Conservation (phyloP, 2,329 filamentous ascomycete genomes). For the Cercospora zeina region DNA sequence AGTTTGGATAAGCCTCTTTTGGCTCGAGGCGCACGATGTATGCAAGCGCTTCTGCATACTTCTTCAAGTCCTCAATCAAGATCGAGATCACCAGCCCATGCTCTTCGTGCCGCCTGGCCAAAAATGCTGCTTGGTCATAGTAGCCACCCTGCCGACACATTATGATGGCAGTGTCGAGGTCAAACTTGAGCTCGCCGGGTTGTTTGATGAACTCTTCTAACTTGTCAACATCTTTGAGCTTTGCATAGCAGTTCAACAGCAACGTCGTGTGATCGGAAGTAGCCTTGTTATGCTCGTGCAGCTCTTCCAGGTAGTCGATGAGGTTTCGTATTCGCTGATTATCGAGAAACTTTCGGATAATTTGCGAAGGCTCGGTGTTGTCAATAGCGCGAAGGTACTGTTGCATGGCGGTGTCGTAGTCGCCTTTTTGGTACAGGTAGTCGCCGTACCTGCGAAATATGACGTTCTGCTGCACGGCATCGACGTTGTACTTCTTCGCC, state of each 20-base stretch:
- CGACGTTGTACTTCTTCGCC: conserved; percentile 83
- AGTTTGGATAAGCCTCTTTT: conserved; percentile 76
- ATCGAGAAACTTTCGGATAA: conserved; percentile 95
- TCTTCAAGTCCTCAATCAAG: conserved; percentile 89
- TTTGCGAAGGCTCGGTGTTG: conserved; percentile 91
- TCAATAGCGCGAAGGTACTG: conserved; percentile 96
- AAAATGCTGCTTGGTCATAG: conserved; percentile 91
- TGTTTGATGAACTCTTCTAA: conserved; percentile 96
- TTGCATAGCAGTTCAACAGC: conserved; percentile 94
- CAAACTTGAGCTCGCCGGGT: conserved; percentile 90
- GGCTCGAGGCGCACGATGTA: conserved; percentile 90
- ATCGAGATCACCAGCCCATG: conserved; percentile 94
- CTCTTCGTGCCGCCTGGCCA: conserved; percentile 91
- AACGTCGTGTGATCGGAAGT: conserved; percentile 95
- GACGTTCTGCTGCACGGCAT: conserved; percentile 76
- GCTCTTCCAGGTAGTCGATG: conserved; percentile 93
- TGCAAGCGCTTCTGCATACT: conserved; percentile 81
- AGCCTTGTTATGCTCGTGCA: conserved; percentile 90
- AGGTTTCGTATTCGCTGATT: conserved; percentile 97
- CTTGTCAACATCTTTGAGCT: conserved; percentile 95
- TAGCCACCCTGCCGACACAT: conserved; percentile 98
- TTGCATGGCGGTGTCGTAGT: conserved; percentile 98
- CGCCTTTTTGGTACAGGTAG: conserved; percentile 88
- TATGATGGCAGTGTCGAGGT: conserved; percentile 91
- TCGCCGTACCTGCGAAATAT: conserved; percentile 95